Evolutionary conservation across 805 yeast genomes (phyloP).

Genomic region (Clavispora asparagi): DNA sequence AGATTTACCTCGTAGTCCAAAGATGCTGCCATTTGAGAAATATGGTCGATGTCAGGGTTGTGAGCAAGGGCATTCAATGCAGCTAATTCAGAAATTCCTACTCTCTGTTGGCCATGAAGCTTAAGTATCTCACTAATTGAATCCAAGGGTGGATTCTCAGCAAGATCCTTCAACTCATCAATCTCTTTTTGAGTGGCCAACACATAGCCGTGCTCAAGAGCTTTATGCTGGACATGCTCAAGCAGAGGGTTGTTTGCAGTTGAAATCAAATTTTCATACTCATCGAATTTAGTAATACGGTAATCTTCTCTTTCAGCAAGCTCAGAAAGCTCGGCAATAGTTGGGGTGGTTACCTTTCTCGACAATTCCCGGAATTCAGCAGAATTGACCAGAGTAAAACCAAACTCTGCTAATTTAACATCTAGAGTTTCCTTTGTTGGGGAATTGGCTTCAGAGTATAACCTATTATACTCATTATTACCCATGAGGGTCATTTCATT

Average conservation of each 20-base stretch:
- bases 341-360: conserved; percentile 12
- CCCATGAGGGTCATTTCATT: not conserved
- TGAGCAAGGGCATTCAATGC: not conserved
- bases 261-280: conserved; percentile 5
- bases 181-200: conserved; percentile 9
- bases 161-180: not conserved
- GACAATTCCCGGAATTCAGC: conserved; percentile 1
- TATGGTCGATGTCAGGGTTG: conserved; percentile 2
- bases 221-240: conserved; percentile 14
- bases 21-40: conserved; percentile 2
- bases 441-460: conserved; percentile 1
- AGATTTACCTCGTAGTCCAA: not conserved
- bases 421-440: not conserved
- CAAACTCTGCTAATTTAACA: not conserved
- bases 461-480: conserved; percentile 1
- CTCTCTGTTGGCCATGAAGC: not conserved
- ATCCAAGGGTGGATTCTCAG: conserved; percentile 9
- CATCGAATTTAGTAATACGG: conserved; percentile 1
- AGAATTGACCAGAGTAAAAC: not conserved
- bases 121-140: not conserved
- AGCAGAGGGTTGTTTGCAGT: conserved; percentile 12
- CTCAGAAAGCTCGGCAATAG: conserved; percentile 6
- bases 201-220: conserved; percentile 12
- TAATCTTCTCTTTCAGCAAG: conserved; percentile 2
- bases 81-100: conserved; percentile 8